These are phyloP conservation scores for Puccinia novopanici DNA, from an alignment of 1,284 basidiomycete genomes.

Conservation along the genomic window DNA sequence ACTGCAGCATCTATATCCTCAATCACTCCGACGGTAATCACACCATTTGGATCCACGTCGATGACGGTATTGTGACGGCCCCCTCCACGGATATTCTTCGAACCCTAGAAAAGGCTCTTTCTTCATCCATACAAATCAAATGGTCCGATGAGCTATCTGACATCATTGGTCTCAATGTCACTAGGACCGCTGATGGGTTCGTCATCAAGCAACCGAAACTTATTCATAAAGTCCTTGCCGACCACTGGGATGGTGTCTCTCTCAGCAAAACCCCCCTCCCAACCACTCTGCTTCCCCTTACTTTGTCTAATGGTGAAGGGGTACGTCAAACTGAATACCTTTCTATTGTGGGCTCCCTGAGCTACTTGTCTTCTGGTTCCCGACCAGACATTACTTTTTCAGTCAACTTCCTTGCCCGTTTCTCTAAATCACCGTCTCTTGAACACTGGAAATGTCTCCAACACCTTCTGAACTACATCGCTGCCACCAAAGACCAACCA, in stretches of 20 bases:
- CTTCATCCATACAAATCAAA: background rate
- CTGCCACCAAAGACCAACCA: too few species aligned
- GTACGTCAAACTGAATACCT: background rate
- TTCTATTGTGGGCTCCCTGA: constrained; percentile 3
- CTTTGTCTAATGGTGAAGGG: background rate
- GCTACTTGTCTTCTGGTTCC: background rate
- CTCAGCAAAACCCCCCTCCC: background rate
- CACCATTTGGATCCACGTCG: background rate
- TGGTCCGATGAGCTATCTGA: background rate
- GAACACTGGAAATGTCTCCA: constrained; percentile 12
- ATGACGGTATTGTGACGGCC: background rate
- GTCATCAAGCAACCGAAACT: background rate
- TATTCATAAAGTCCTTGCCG: background rate
- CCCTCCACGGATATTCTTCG: background rate
- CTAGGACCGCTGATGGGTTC: background rate
- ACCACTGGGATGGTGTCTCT: background rate
- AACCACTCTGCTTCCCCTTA: background rate
- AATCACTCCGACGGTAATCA: background rate
- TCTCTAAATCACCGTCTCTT: background rate
- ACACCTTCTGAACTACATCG: too few species aligned
- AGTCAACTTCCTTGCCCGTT: constrained; percentile 22
- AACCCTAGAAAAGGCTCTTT: background rate
- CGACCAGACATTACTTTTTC: constrained; percentile 17
- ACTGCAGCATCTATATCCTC: background rate
- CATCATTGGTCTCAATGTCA: background rate